phyloP scores from a whole-genome alignment of 257 asterid genomes.

The Eustoma russellianum region DNA sequence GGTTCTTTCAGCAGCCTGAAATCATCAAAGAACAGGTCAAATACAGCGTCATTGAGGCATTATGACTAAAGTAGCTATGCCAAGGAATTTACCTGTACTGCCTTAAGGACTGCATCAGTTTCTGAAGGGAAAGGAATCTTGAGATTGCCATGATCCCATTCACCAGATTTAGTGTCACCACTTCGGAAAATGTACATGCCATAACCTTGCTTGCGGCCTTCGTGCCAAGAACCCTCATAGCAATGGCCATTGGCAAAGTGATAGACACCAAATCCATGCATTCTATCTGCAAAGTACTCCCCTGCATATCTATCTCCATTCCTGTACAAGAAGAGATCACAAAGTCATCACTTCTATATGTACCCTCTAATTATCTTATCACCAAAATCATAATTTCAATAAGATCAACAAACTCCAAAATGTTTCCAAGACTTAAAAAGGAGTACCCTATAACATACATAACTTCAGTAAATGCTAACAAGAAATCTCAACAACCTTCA shows the following conservation, averaged over 20 bases:
- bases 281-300: conserved; percentile 76
- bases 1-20: conserved; percentile 71
- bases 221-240: conserved; percentile 98
- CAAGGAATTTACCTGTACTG: conserved; percentile 47
- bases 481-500: too few relatives aligned
- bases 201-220: conserved; percentile 78
- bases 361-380: too few relatives aligned
- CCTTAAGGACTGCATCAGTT: conserved; percentile 38
- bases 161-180: conserved; percentile 57
- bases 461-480: too few relatives aligned
- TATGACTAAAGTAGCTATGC: background rate
- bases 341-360: too few relatives aligned
- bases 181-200: conserved; percentile 66
- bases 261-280: conserved; percentile 85
- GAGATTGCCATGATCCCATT: conserved; percentile 69
- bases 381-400: too few relatives aligned
- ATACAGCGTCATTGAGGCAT: background rate
- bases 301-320: conserved; percentile 82
- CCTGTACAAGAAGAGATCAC: conserved; percentile 21
- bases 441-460: too few relatives aligned
- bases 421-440: too few relatives aligned
- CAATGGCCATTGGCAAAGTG: conserved; percentile 77
- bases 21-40: background rate
- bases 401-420: too few relatives aligned
- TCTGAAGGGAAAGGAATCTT: conserved; percentile 31